Conservation (phyloP, 2,329 filamentous ascomycete genomes). For the Nannizzia gypsea region DNA sequence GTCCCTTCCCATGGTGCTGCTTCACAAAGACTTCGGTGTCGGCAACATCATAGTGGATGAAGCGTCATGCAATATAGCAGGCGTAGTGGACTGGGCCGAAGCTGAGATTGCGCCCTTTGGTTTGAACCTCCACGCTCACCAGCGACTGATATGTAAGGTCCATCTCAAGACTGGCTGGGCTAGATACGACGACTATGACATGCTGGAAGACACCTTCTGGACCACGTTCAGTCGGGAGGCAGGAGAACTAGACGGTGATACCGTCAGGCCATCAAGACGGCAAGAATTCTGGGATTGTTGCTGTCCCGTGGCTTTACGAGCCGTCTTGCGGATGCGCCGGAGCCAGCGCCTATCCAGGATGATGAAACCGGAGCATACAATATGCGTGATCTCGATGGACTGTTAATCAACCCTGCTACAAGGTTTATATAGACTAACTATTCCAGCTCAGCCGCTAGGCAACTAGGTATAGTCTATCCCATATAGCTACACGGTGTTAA, state of each 20-base stretch:
- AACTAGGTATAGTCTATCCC: no score
- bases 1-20: slow-evolving; percentile 31
- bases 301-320: slow-evolving; percentile 29
- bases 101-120: slow-evolving; percentile 33
- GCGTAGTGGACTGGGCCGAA: slow-evolving; percentile 36
- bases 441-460: no score
- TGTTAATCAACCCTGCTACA: slow-evolving; percentile 27
- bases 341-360: slow-evolving; percentile 27
- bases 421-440: no score
- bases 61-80: slow-evolving; percentile 26
- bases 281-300: slow-evolving; percentile 26
- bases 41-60: slow-evolving; percentile 34
- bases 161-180: slow-evolving; percentile 27
- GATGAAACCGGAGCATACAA: slow-evolving; percentile 31
- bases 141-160: slow-evolving; percentile 26
- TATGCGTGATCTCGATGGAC: slow-evolving; percentile 29
- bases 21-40: slow-evolving; percentile 29
- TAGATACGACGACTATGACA: slow-evolving; percentile 25
- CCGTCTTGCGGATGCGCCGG: slow-evolving; percentile 27
- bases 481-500: no score
- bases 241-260: slow-evolving; percentile 20
- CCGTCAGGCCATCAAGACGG: slow-evolving; percentile 19
- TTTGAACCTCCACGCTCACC: slow-evolving; percentile 27
- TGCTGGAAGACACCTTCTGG: slow-evolving; percentile 23
- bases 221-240: slow-evolving; percentile 21